Base-by-base conservation (phyloP, 108 stramenopile species). In the Chaetoceros muelleri region DNA sequence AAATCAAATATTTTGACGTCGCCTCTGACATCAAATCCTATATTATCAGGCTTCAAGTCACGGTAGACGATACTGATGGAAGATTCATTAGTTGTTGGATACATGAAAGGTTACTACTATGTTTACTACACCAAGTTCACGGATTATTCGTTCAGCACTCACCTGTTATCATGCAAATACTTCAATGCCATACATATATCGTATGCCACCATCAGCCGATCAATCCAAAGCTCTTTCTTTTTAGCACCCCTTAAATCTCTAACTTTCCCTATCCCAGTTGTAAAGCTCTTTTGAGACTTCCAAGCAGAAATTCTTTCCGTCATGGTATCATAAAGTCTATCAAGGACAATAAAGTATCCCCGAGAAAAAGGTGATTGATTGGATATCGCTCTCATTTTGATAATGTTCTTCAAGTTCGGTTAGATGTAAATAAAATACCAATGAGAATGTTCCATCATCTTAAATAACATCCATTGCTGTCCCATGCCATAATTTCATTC, bases 271-370 rank as follows among this genome's bases (percentile, higher is more conserved):
- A 72, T 8, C 2, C 76, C 74, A 21, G 22, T 31, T 2, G 52
- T 26, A 19, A 52, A 48, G 23, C 54, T 72, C 21, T n/a, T 48
- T 40, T 58, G 30, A 44, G 48, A 45, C 53, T 30, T 58, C 76
- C 76, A 77, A 30, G 60, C 64, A 10, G 53, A 27, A 29, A 81
- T 75, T 3, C 77, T 66, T 24, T 52, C 53, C 44, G 69, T 76
- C 34, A 81, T 46, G 5, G 76, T 77, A 48, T 81, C 80, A 55
- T 78, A 78, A 28, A 81, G 59, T 34, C 74, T 61, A 53, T 81
- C 80, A 49, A 81, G 51, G 24, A 81, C 53, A n/a, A 67, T 50
- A 40, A 67, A 58, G 63, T 76, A 62, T 8, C 64, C 58, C n/a
- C 54, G 54, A 47, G 51, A 21, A 21, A 51, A 28, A 52, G 52